Evolutionary conservation across 2,329 filamentous ascomycete species (phyloP).

Genomic region (Alternaria triticina): DNA sequence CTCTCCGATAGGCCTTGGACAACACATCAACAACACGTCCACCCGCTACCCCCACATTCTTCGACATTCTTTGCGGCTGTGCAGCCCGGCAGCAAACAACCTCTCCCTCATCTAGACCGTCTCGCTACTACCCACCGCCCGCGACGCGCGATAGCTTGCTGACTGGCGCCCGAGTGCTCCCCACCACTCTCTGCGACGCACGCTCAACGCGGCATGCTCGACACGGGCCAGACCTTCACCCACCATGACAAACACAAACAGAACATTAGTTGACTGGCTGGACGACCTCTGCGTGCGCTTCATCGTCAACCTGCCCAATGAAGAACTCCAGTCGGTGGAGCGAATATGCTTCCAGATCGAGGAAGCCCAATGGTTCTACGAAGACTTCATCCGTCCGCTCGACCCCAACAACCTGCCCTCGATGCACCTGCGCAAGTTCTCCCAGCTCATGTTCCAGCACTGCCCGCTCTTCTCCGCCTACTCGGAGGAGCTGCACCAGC

Average conservation of each 20-base stretch:
- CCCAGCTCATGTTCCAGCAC: slow-evolving; percentile 88
- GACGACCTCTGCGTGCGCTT: slow-evolving; percentile 98
- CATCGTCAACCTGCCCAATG: slow-evolving; percentile 92
- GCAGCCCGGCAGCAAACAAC: slow-evolving; percentile 9
- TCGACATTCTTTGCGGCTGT: slow-evolving; percentile 39
- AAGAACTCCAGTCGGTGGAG: slow-evolving; percentile 87
- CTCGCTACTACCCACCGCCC: slow-evolving; percentile 8
- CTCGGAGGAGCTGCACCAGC: slow-evolving; percentile 76
- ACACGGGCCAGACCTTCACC: slow-evolving; percentile 55
- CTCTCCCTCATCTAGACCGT: slow-evolving; percentile 15
- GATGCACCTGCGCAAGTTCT: slow-evolving; percentile 84
- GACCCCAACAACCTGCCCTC: slow-evolving; percentile 82
- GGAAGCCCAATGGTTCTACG: slow-evolving; percentile 99
- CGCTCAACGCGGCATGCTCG: slow-evolving; percentile 63
- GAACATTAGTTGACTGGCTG: slow-evolving; percentile 93
- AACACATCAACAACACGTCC: slow-evolving; percentile 8
- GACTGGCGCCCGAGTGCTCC: slow-evolving; percentile 6
- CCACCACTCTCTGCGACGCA: slow-evolving; percentile 18
- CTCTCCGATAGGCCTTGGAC: slow-evolving; percentile 12
- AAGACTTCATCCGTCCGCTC: slow-evolving; percentile 94
- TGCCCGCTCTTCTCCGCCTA: slow-evolving; percentile 87
- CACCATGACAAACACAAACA: slow-evolving; percentile 74
- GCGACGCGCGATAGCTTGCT: slow-evolving; percentile 8
- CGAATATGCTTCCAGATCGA: slow-evolving; percentile 99
- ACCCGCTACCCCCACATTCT: slow-evolving; percentile 13